Conservation (phyloP, 768 basidiomycete species). For the Baorangia bicolor region DNA sequence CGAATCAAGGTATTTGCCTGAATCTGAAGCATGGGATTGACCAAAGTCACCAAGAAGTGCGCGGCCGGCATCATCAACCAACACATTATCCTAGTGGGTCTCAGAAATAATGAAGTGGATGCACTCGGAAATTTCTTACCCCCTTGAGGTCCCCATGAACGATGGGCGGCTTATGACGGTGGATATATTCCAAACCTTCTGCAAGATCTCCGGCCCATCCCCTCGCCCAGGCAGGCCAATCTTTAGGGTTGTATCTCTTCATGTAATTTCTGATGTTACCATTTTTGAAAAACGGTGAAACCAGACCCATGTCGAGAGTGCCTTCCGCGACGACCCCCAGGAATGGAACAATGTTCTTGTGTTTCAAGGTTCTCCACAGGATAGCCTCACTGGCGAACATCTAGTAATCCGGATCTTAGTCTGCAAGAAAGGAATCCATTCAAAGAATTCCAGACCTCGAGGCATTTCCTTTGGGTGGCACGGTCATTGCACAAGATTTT, state of each 20-base stretch:
- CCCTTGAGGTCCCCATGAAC: constrained; percentile 44
- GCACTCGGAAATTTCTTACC: constrained; percentile 15
- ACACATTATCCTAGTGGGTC: constrained; percentile 21
- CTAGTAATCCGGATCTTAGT: constrained; percentile 9
- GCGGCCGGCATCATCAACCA: constrained; percentile 13
- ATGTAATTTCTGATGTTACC: constrained; percentile 19
- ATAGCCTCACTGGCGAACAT: constrained; percentile 28
- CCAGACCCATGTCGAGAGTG: constrained; percentile 16
- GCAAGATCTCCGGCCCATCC: constrained; percentile 17
- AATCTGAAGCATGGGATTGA: constrained; percentile 26
- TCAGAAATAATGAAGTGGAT: constrained; percentile 1
- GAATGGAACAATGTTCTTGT: constrained; percentile 30
- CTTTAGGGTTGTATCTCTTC: background rate
- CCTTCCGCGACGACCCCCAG: constrained; percentile 15
- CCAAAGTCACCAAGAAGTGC: constrained; percentile 30
- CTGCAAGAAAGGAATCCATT: background rate
- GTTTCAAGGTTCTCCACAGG: constrained; percentile 25
- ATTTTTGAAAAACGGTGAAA: constrained; percentile 24
- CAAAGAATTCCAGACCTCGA: constrained; percentile 11
- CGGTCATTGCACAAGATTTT: constrained; percentile 7
- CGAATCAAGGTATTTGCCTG: constrained; percentile 24
- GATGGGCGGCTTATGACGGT: constrained; percentile 27
- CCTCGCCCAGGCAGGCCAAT: constrained; percentile 9
- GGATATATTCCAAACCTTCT: constrained; percentile 24
- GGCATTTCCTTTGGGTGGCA: background rate